A percentile compares a stretch with the other conserved stretches of the same genome.
phyloP scores from a whole-genome alignment of 495 filamentous ascomycete genomes.

The Penicillium fimorum region DNA sequence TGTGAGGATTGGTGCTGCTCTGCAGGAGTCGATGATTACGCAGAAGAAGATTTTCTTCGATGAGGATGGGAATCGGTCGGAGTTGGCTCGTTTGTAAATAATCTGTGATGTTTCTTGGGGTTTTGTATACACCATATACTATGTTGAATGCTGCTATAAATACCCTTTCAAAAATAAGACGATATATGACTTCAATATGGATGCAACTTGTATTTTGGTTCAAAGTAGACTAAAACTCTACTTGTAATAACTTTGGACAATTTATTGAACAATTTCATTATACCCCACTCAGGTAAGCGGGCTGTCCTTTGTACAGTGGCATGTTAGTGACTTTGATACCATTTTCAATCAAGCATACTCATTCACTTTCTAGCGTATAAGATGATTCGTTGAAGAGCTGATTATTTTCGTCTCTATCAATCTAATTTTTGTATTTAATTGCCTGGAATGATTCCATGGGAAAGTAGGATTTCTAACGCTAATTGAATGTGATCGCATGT shows the following conservation, averaged over 20 bases:
- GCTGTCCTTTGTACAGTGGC: no score
- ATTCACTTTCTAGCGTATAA: neutral
- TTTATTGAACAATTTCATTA: neutral
- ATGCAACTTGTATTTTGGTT: neutral
- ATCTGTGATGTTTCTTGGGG: neutral
- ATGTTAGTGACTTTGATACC: no score
- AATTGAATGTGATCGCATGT: conserved; percentile 1
- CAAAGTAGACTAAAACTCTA: neutral
- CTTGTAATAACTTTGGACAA: neutral
- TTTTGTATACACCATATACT: neutral
- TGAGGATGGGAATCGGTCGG: conserved; percentile 43
- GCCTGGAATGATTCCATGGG: neutral
- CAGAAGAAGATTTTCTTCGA: conserved; percentile 60
- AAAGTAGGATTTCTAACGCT: conserved; percentile 8
- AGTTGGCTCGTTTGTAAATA: conserved; percentile 18
- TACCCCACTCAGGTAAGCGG: no score
- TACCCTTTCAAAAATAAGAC: neutral
- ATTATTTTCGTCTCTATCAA: neutral
- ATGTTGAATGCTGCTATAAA: neutral
- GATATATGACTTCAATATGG: neutral
- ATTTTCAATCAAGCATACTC: no score
- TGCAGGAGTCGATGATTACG: conserved; percentile 57
- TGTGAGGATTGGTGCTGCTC: conserved; percentile 57
- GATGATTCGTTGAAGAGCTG: neutral
- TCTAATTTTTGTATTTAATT: neutral